These are phyloP conservation scores for Agroathelia rolfsii DNA, from an alignment of 1,284 basidiomycete genomes.

Conservation along the genomic window DNA sequence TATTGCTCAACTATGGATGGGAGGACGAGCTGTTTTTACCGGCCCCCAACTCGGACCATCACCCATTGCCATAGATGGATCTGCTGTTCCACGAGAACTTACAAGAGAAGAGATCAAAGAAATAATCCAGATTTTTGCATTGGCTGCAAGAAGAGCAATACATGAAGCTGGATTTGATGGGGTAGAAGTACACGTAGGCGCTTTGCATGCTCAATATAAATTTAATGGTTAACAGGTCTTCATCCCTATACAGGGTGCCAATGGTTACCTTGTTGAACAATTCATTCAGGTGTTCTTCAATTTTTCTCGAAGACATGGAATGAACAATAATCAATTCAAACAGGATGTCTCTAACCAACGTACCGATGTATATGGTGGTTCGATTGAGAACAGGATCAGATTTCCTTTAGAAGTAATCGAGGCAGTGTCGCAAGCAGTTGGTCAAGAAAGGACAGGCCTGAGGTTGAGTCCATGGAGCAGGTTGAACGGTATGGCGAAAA, in stretches of 20 bases:
- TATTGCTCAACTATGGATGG: conserved; percentile 28
- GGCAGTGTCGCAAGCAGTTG: conserved; percentile 26
- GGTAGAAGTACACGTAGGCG: conserved; percentile 17
- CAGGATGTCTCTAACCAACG: conserved; percentile 36
- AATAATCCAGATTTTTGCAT: conserved; percentile 17
- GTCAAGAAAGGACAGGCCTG: conserved; percentile 33
- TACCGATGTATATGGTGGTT: conserved; percentile 47
- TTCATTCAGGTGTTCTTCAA: conserved; percentile 34
- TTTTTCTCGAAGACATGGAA: no score
- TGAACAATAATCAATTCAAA: conserved; percentile 34
- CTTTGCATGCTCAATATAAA: no score
- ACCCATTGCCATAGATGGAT: no score
- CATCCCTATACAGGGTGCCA: conserved; percentile 22
- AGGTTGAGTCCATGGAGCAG: conserved; percentile 43
- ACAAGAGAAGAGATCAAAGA: conserved; percentile 19
- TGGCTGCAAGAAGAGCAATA: conserved; percentile 21
- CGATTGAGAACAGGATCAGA: conserved; percentile 36
- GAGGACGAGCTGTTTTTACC: conserved; percentile 17
- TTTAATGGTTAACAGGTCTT: no score
- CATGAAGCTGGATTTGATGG: conserved; percentile 21
- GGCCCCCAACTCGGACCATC: no score
- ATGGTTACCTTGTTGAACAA: conserved; percentile 31
- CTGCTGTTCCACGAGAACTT: conserved; percentile 17
- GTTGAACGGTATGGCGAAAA: conserved; percentile 28
- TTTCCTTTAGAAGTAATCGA: conserved; percentile 40